These are phyloP conservation scores for Ophiostoma pallidulum DNA, from an alignment of 2,329 filamentous ascomycete genomes.

Conservation along the genomic window DNA sequence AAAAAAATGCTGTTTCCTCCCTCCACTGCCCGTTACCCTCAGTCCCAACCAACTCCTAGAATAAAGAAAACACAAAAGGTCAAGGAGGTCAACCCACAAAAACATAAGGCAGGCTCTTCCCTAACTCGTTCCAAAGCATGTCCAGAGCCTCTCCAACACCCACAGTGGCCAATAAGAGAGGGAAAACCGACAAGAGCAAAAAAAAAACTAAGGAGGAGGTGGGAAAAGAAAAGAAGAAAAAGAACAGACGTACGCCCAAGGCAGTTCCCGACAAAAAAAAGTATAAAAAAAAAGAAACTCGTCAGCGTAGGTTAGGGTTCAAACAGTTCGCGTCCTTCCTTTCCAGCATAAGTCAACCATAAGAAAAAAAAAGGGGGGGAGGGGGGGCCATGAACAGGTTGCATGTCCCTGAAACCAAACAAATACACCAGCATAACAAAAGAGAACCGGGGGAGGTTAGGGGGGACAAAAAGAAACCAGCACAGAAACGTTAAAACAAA, in stretches of 20 bases:
- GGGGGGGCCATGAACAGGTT: too few species aligned
- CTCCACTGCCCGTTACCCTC: not conserved
- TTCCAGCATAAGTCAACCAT: not conserved
- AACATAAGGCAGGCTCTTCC: not conserved
- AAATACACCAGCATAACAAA: too few species aligned
- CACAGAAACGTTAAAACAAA: not conserved
- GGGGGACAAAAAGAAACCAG: not conserved
- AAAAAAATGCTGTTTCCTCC: slow-evolving; percentile 1
- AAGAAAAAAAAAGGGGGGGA: too few species aligned
- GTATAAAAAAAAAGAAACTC: not conserved
- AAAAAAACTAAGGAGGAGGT: too few species aligned
- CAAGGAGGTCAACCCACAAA: not conserved
- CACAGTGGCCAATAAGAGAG: not conserved
- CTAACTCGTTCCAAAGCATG: not conserved
- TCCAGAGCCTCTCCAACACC: not conserved
- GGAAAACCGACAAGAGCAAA: not conserved
- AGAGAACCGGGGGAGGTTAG: too few species aligned
- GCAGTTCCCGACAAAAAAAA: not conserved
- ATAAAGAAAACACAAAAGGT: slow-evolving; percentile 1
- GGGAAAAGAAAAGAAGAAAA: not conserved
- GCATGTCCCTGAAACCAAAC: too few species aligned
- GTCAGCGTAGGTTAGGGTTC: too few species aligned
- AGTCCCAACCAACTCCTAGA: slow-evolving; percentile 9
- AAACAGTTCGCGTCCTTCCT: not conserved
- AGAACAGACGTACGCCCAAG: not conserved